phyloP scores from a whole-genome alignment of 1,284 basidiomycete species.

The Quambalaria eucalypti region DNA sequence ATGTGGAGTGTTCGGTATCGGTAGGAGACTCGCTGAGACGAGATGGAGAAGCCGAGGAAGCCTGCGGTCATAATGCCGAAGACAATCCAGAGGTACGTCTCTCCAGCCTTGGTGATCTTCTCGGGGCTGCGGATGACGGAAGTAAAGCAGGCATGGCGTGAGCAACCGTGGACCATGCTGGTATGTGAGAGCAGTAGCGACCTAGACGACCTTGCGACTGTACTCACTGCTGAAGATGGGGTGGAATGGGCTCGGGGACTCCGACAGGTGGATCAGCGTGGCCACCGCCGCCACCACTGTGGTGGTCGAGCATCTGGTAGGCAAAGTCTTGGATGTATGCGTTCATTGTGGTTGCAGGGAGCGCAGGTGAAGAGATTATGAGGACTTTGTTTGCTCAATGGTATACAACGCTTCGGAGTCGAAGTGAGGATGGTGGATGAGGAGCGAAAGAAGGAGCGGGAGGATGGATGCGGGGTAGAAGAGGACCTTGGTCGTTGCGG shows the following conservation, averaged over 20 bases:
- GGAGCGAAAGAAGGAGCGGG: too few relatives aligned
- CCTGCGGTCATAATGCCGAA: slow-evolving; percentile 30
- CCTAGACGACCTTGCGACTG: background rate
- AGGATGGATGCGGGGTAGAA: too few relatives aligned
- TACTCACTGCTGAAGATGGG: background rate
- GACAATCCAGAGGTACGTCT: slow-evolving; percentile 32
- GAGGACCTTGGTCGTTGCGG: too few relatives aligned
- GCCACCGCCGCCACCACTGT: background rate
- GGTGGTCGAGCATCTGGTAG: background rate
- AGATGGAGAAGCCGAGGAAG: slow-evolving; percentile 25
- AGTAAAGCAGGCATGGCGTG: background rate
- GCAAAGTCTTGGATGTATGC: background rate
- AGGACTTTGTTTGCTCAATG: too few relatives aligned
- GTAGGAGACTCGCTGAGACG: slow-evolving; percentile 29
- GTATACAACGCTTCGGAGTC: too few relatives aligned
- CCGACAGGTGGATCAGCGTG: too few relatives aligned
- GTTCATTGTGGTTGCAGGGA: too few relatives aligned
- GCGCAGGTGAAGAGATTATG: too few relatives aligned
- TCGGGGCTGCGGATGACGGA: background rate
- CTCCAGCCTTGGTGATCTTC: slow-evolving; percentile 3
- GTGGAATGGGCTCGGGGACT: background rate
- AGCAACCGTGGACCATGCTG: background rate
- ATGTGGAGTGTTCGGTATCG: slow-evolving; percentile 33
- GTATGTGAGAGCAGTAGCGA: background rate
- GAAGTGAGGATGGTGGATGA: too few relatives aligned